Percentiles rank a stretch among this genome's conserved stretches.
Evolutionary conservation across 192 early-diverging fungal species (phyloP).

Genomic region (Pilobolus umbonatus): DNA sequence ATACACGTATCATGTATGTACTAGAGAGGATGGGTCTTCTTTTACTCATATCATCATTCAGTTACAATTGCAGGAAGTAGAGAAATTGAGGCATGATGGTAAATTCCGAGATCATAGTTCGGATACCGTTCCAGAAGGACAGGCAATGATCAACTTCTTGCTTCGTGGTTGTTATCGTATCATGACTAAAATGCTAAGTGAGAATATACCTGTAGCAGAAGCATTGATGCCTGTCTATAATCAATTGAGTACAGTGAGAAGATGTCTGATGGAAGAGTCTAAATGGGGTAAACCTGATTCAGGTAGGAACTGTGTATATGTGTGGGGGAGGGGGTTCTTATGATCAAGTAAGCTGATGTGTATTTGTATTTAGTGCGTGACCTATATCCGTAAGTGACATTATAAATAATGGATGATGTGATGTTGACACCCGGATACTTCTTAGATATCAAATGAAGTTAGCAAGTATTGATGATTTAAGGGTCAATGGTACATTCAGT

Average conservation of each 20-base stretch:
- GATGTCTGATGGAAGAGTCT: conserved; percentile 72
- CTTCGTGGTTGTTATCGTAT: conserved; percentile 81
- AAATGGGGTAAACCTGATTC: conserved; percentile 78
- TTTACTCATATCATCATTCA: conserved; percentile 10
- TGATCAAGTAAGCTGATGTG: neutral
- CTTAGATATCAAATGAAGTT: conserved; percentile 85
- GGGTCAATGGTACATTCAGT: conserved; percentile 80
- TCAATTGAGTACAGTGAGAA: conserved; percentile 75
- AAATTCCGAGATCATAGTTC: conserved; percentile 68
- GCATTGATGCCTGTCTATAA: conserved; percentile 81
- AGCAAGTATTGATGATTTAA: conserved; percentile 74
- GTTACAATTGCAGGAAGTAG: conserved; percentile 77
- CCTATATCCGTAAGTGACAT: conserved; percentile 2
- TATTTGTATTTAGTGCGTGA: neutral
- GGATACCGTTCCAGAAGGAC: conserved; percentile 66
- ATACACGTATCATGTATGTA: conserved; percentile 59
- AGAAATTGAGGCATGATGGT: conserved; percentile 76
- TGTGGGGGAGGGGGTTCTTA: neutral
- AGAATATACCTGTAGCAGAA: conserved; percentile 77
- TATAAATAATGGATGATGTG: neutral
- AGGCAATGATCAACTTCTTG: conserved; percentile 72
- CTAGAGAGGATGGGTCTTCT: neutral
- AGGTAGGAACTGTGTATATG: conserved; percentile 35
- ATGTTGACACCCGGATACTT: neutral
- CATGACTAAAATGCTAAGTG: conserved; percentile 76